Percentiles rank a stretch among this genome's conserved stretches.
Evolutionary conservation across 2,329 filamentous ascomycete genomes (phyloP).

Genomic region (Aureobasidium sp.): DNA sequence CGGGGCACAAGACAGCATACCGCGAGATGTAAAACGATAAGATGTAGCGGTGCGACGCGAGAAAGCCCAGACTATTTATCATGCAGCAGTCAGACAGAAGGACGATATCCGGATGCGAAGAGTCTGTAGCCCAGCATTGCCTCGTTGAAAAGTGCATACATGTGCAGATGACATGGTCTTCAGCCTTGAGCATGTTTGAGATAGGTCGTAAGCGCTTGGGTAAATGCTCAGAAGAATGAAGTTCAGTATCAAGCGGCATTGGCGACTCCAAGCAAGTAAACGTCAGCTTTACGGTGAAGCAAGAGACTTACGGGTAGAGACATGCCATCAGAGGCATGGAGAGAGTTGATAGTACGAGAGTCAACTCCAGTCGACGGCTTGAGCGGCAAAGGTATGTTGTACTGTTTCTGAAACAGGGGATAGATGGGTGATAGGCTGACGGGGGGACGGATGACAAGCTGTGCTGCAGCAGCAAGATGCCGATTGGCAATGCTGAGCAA

Average conservation of each 20-base stretch:
- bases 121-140: background rate
- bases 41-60: background rate
- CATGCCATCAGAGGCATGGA: background rate
- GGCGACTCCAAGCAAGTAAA: background rate
- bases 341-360: background rate
- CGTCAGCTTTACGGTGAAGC: background rate
- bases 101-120: background rate
- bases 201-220: background rate
- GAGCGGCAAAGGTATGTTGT: background rate
- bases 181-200: background rate
- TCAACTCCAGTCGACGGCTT: background rate
- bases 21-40: background rate
- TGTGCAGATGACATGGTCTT: slow-evolving; percentile 6
- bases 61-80: background rate
- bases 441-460: background rate
- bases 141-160: slow-evolving; percentile 8
- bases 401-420: slow-evolving; percentile 7
- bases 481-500: background rate
- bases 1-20: slow-evolving; percentile 4
- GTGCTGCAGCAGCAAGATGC: slow-evolving; percentile 1
- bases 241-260: background rate
- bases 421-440: background rate
- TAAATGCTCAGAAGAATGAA: background rate
- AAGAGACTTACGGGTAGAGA: background rate
- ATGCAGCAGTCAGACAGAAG: slow-evolving; percentile 5